Conservation (phyloP, 2,329 filamentous ascomycete species). For the Diaporthe citri region DNA sequence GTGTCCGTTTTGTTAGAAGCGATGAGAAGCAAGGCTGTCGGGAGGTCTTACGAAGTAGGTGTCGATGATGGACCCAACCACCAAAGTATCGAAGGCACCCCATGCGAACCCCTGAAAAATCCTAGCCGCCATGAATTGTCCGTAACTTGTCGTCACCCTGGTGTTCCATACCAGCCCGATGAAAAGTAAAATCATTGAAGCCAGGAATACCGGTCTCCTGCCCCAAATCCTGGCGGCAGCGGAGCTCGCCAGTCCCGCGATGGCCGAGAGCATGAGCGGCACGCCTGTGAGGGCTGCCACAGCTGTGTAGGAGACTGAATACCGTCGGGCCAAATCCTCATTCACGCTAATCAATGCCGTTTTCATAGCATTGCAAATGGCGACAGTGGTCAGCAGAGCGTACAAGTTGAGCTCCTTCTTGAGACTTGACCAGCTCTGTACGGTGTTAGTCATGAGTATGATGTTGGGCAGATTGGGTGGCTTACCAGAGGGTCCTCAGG, state of each 20-base stretch:
- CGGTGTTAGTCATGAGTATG: slow-evolving; percentile 25
- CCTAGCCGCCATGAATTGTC: slow-evolving; percentile 64
- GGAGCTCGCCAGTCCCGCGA: slow-evolving; percentile 58
- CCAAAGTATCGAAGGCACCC: slow-evolving; percentile 68
- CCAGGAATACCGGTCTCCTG: slow-evolving; percentile 66
- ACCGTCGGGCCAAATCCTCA: slow-evolving; percentile 56
- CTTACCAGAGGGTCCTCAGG: slow-evolving; percentile 66
- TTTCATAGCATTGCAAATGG: slow-evolving; percentile 65
- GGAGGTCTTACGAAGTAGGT: slow-evolving; percentile 64
- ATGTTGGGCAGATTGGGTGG: background rate
- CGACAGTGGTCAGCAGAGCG: slow-evolving; percentile 60
- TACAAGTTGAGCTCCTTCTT: slow-evolving; percentile 65
- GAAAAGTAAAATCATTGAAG: slow-evolving; percentile 59
- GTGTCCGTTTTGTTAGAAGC: slow-evolving; percentile 42
- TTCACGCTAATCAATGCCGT: slow-evolving; percentile 65
- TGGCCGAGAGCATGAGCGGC: slow-evolving; percentile 63
- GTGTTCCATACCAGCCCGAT: slow-evolving; percentile 65
- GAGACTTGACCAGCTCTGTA: slow-evolving; percentile 68
- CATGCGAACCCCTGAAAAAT: slow-evolving; percentile 70
- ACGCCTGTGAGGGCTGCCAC: slow-evolving; percentile 64
- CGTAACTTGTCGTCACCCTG: slow-evolving; percentile 55
- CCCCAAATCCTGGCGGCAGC: slow-evolving; percentile 61
- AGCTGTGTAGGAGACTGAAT: slow-evolving; percentile 60
- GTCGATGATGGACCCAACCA: slow-evolving; percentile 66
- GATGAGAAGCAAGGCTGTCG: background rate